These are phyloP conservation scores for Phlyctochytrium bullatum DNA, from an alignment of 192 early-diverging fungal species.

Conservation along the genomic window DNA sequence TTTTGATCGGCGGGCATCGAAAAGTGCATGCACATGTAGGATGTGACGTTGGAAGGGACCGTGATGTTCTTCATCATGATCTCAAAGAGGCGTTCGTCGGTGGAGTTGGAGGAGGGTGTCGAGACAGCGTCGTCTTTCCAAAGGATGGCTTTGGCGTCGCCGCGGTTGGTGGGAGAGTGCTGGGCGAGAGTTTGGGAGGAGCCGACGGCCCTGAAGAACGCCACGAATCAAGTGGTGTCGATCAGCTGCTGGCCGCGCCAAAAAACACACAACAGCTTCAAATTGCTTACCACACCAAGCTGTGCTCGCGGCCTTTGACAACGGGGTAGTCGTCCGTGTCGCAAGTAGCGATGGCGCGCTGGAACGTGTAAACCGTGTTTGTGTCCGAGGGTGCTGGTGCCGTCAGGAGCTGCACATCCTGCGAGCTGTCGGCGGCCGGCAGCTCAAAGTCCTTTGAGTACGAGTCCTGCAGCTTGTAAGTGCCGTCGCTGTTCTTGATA, in stretches of 20 bases:
- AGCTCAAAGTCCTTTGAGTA: neutral
- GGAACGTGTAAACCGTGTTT: slow-evolving; percentile 12
- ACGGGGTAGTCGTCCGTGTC: neutral
- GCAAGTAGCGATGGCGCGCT: slow-evolving; percentile 10
- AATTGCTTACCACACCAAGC: neutral
- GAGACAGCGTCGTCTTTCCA: neutral
- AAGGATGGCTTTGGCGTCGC: neutral
- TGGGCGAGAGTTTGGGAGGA: neutral
- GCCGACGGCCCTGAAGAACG: neutral
- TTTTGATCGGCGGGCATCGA: slow-evolving; percentile 17
- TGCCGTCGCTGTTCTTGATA: neutral
- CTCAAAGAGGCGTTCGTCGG: neutral
- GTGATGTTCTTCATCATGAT: neutral
- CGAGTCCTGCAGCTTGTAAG: slow-evolving; percentile 11
- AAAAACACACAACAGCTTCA: neutral
- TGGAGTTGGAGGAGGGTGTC: neutral
- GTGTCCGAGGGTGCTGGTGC: neutral
- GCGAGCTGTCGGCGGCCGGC: slow-evolving; percentile 5
- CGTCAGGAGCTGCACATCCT: slow-evolving; percentile 13
- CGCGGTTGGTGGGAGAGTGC: neutral
- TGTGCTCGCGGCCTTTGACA: neutral
- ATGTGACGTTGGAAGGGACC: neutral
- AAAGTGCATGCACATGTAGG: slow-evolving; percentile 21
- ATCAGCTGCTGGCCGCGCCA: neutral
- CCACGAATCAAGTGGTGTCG: no score